phyloP scores from a whole-genome alignment of 2,329 filamentous ascomycete species.

The Calonectria pteridis region DNA sequence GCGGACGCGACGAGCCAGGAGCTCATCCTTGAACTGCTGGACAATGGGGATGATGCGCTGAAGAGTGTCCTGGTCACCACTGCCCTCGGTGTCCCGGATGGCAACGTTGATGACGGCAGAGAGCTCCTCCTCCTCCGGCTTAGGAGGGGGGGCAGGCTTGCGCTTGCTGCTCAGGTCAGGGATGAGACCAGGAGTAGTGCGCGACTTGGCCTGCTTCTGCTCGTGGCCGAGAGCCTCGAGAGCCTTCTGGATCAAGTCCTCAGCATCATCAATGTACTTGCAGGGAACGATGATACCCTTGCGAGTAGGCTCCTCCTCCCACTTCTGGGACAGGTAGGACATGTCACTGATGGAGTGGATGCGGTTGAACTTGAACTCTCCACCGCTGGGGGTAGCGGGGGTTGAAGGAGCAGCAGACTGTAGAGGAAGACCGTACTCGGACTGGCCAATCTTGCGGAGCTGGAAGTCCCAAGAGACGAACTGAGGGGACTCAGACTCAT shows the following conservation, averaged over 20 bases:
- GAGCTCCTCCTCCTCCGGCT: conserved; percentile 72
- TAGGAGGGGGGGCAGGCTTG: conserved; percentile 55
- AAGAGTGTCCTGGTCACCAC: conserved; percentile 85
- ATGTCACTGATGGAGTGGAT: conserved; percentile 97
- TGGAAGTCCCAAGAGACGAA: conserved; percentile 97
- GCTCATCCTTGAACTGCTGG: conserved; percentile 84
- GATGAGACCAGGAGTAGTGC: conserved; percentile 69
- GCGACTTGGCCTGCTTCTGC: conserved; percentile 68
- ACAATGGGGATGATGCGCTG: conserved; percentile 81
- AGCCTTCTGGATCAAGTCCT: conserved; percentile 86
- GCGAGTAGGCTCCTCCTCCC: conserved; percentile 81
- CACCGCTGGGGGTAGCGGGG: conserved; percentile 78
- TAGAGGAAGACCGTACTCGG: conserved; percentile 87
- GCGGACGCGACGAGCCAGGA: conserved; percentile 84
- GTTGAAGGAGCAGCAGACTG: conserved; percentile 86
- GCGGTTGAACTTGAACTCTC: conserved; percentile 76
- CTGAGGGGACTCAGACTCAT: conserved; percentile 74
- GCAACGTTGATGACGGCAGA: conserved; percentile 94
- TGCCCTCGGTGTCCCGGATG: conserved; percentile 86
- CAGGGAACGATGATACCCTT: conserved; percentile 97
- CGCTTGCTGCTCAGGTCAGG: conserved; percentile 82
- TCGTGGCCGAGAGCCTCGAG: conserved; percentile 82
- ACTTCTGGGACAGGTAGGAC: conserved; percentile 84
- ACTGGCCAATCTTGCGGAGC: conserved; percentile 91
- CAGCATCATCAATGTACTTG: conserved; percentile 92